Conservation (phyloP, 2,329 filamentous ascomycete genomes). For the Neurospora crassa region DNA sequence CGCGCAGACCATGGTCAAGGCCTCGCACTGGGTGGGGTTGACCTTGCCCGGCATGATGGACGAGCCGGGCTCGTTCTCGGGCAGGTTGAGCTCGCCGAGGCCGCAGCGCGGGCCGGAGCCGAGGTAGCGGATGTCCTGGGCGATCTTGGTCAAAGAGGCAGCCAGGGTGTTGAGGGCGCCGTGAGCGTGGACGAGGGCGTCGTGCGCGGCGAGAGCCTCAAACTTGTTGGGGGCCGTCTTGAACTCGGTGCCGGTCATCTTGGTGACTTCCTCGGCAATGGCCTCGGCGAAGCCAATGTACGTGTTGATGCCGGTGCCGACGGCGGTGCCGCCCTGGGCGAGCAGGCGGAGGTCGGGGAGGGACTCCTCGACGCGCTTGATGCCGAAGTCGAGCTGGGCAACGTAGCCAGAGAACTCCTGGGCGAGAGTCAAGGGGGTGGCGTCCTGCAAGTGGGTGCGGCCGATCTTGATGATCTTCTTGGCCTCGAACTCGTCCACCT, state of each 20-base stretch:
- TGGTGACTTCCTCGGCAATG: conserved; percentile 81
- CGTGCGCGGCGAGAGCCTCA: conserved; percentile 90
- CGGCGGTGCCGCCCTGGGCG: conserved; percentile 91
- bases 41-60: conserved; percentile 99
- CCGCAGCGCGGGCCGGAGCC: conserved; percentile 93
- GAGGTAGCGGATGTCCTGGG: conserved; percentile 94
- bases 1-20: conserved; percentile 92
- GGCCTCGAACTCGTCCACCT: conserved; percentile 76
- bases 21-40: conserved; percentile 97
- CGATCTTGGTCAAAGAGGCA: conserved; percentile 89
- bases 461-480: conserved; percentile 98
- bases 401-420: conserved; percentile 99
- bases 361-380: conserved; percentile 73
- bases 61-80: conserved; percentile 95
- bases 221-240: conserved; percentile 98
- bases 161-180: conserved; percentile 91
- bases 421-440: conserved; percentile 86
- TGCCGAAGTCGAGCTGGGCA: conserved; percentile 82
- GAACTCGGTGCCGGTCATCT: conserved; percentile 89
- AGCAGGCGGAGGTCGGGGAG: conserved; percentile 79
- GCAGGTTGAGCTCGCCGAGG: conserved; percentile 83
- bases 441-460: conserved; percentile 93
- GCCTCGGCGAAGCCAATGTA: conserved; percentile 92
- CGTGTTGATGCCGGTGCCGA: conserved; percentile 96
- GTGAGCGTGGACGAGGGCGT: conserved; percentile 89